These are phyloP conservation scores for Glarea lozoyensis DNA, from an alignment of 495 filamentous ascomycete genomes.

Conservation along the genomic window DNA sequence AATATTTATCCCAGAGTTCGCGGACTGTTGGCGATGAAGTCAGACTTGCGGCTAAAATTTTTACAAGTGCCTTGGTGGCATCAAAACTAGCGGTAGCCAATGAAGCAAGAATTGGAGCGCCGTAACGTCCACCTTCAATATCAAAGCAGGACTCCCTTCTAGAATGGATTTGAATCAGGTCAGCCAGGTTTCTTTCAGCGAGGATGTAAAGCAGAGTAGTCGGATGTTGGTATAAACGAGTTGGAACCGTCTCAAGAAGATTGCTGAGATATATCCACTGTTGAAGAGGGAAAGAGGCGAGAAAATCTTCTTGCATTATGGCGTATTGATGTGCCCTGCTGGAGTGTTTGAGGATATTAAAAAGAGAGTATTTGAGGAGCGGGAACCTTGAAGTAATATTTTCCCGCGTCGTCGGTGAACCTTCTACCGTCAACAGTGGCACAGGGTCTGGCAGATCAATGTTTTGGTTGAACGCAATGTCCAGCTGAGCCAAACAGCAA, in stretches of 20 bases:
- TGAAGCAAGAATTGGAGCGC: conserved; percentile 35
- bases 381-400: conserved; percentile 23
- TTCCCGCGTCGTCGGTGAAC: conserved; percentile 15
- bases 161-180: conserved; percentile 27
- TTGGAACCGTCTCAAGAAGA: conserved; percentile 22
- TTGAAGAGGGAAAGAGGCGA: conserved; percentile 24
- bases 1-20: conserved; percentile 13
- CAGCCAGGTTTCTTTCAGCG: conserved; percentile 30
- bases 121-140: conserved; percentile 27
- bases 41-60: conserved; percentile 11
- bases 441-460: conserved; percentile 18
- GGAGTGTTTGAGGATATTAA: conserved; percentile 36
- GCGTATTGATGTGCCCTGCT: conserved; percentile 26
- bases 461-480: conserved; percentile 15
- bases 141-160: conserved; percentile 20
- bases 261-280: conserved; percentile 33
- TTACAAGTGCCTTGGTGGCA: conserved; percentile 11
- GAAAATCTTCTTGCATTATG: conserved; percentile 30
- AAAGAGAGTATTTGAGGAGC: conserved; percentile 37
- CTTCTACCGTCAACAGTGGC: conserved; percentile 17
- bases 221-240: conserved; percentile 23
- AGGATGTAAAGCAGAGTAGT: conserved; percentile 38
- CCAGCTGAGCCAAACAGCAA: conserved; percentile 25
- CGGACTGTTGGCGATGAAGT: conserved; percentile 4
- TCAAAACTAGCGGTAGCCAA: conserved; percentile 24